Percentiles rank a stretch among this genome's conserved stretches.
phyloP scores from a whole-genome alignment of 108 stramenopile species.

The Skeletonema costatum region DNA sequence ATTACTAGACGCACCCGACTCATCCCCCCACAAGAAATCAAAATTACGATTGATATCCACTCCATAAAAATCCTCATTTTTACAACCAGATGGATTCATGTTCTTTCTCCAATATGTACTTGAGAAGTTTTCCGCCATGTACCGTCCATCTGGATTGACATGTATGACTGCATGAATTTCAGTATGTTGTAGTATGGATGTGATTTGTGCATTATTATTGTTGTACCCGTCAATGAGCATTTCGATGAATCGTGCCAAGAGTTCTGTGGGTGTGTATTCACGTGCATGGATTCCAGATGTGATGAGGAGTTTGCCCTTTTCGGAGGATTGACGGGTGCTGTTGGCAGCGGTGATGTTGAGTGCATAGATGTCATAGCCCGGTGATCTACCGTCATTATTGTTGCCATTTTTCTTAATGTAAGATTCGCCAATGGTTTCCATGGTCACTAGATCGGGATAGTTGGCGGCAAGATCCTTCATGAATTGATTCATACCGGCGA shows the following conservation, averaged over 20 bases:
- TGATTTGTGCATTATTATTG: constrained; percentile 34
- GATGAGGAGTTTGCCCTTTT: constrained; percentile 22
- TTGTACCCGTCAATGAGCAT: constrained; percentile 23
- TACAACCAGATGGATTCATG: background rate
- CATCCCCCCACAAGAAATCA: constrained; percentile 58
- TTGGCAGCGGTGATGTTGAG: constrained; percentile 20
- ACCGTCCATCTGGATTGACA: constrained; percentile 45
- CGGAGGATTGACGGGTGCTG: background rate
- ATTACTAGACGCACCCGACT: constrained; percentile 32
- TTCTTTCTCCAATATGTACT: constrained; percentile 32
- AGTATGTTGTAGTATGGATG: constrained; percentile 37
- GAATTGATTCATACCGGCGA: constrained; percentile 30
- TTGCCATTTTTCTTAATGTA: constrained; percentile 29
- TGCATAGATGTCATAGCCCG: constrained; percentile 27
- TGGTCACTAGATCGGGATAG: constrained; percentile 29
- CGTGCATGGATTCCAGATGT: constrained; percentile 39
- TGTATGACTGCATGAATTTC: constrained; percentile 38
- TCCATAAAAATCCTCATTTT: constrained; percentile 10
- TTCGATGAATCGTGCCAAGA: constrained; percentile 21
- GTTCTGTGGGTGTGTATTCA: constrained; percentile 44
- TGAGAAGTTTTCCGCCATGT: constrained; percentile 13
- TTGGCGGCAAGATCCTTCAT: constrained; percentile 26
- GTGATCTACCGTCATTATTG: constrained; percentile 8
- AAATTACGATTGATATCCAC: constrained; percentile 65
- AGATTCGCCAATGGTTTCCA: constrained; percentile 41